Evolutionary conservation across 352 stramenopile species (phyloP), one percentile per base, ranked within the genome.

Genomic region (Bremia lactucae): DNA sequence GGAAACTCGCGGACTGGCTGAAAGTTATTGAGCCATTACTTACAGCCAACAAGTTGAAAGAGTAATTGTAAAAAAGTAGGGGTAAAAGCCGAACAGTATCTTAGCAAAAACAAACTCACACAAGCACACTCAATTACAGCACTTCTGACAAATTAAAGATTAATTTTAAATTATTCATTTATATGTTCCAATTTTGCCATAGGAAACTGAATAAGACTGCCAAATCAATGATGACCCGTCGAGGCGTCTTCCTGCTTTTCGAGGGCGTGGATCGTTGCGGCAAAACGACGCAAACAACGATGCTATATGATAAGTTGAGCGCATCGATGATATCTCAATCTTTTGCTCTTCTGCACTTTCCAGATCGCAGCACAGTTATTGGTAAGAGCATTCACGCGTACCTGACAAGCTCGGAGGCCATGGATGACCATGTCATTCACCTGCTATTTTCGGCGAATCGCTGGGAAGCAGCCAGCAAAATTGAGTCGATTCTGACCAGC

Each of bases 361-460:
- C 80, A 14, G 79, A 95, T 58, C 66, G 83, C 40, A 84, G 64
- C 39, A 95, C 89, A 13, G 62, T 80, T 35, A 97, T 98, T 42
- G 97, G 97, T 10, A 62, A 91, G 52, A 82, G 97, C 23, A 99
- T 99, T 65, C 88, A 99, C 62, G 49, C 74, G 36, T 99, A 99
- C 66, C 66, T 99, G 16, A 88, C 79, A 28, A 93, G 72, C 42
- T 74, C 59, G 29, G 80, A 62, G 2, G 23, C 75, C 33, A 85
- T 98, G 68, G 94, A 99, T 63, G 96, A 99, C 79, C 83, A 84
- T 35, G 91, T 84, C 18, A 96, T 99, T 45, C 97, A 99, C 69
- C 70, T 99, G 29, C 74, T 99, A 19, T 99, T 99, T 73, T 96
- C 91, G 25, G 95, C 96, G 14, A 99, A 99, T 72, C 92, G 97